phyloP scores from a whole-genome alignment of 768 basidiomycete species.

The Phanerochaete sordida region DNA sequence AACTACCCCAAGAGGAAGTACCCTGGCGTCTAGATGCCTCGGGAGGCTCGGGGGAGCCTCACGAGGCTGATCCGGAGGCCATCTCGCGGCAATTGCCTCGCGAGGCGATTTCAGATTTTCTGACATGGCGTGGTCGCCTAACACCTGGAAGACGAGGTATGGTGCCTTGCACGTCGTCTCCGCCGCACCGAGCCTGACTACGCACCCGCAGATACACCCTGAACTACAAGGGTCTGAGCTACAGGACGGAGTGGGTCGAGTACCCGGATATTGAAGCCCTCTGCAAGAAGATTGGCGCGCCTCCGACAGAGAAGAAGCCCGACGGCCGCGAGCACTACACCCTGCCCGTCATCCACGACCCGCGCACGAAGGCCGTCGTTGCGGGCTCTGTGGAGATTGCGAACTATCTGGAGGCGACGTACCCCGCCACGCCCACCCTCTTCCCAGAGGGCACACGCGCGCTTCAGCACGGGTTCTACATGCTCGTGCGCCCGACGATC shows the following conservation, averaged over 20 bases:
- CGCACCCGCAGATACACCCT: constrained; percentile 26
- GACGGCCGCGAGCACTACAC: constrained; percentile 38
- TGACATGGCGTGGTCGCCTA: constrained; percentile 26
- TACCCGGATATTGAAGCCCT: constrained; percentile 40
- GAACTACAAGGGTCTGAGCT: constrained; percentile 35
- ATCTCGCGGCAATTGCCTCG: too few species aligned
- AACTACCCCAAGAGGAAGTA: too few species aligned
- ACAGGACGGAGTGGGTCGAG: constrained; percentile 46
- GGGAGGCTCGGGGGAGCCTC: too few species aligned
- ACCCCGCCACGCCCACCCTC: constrained; percentile 39
- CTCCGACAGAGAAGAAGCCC: constrained; percentile 28
- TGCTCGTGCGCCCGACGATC: background rate
- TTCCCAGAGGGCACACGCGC: constrained; percentile 36
- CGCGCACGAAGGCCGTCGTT: constrained; percentile 33
- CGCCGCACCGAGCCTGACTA: constrained; percentile 15
- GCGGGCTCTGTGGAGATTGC: constrained; percentile 46
- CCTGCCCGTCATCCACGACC: constrained; percentile 49
- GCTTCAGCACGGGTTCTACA: constrained; percentile 27
- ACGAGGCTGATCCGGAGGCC: too few species aligned
- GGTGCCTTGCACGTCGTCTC: constrained; percentile 1
- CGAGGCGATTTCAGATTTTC: too few species aligned
- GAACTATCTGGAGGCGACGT: constrained; percentile 46
- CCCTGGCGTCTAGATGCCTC: too few species aligned
- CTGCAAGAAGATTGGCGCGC: constrained; percentile 28
- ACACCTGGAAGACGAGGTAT: constrained; percentile 31